These are phyloP conservation scores for Hypoxylon rickii DNA, from an alignment of 495 filamentous ascomycete genomes.

Conservation along the genomic window DNA sequence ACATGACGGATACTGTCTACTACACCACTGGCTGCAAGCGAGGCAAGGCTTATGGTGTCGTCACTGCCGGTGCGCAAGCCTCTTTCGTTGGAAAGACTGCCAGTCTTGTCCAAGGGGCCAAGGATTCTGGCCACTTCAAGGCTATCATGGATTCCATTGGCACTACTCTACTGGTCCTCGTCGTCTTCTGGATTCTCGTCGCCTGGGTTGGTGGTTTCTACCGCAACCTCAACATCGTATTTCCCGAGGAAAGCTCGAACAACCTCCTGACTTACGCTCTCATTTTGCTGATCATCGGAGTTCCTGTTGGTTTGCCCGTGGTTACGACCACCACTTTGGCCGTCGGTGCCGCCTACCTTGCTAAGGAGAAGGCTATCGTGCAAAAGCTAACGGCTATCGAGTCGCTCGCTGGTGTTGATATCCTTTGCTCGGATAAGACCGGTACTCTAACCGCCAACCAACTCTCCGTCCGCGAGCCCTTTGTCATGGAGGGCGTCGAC, in stretches of 20 bases:
- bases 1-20: constrained; percentile 74
- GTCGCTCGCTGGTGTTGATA: constrained; percentile 93
- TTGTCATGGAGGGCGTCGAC: constrained; percentile 74
- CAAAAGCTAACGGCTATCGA: constrained; percentile 95
- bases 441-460: constrained; percentile 93
- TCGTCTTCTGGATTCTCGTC: constrained; percentile 74
- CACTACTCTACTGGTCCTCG: constrained; percentile 76
- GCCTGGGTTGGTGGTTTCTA: constrained; percentile 87
- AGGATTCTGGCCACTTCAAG: constrained; percentile 81
- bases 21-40: constrained; percentile 85
- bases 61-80: constrained; percentile 78
- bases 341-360: constrained; percentile 90
- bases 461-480: constrained; percentile 80
- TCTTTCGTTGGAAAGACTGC: constrained; percentile 88
- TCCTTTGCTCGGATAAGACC: constrained; percentile 96
- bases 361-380: constrained; percentile 93
- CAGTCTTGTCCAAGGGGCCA: constrained; percentile 73
- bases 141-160: constrained; percentile 82
- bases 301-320: constrained; percentile 92
- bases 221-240: constrained; percentile 72
- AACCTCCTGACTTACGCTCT: constrained; percentile 78
- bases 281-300: constrained; percentile 86
- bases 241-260: constrained; percentile 38
- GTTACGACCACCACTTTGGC: constrained; percentile 96
- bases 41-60: constrained; percentile 76